Conservation (phyloP, 352 stramenopile genomes). For the Globisporangium lucens region DNA sequence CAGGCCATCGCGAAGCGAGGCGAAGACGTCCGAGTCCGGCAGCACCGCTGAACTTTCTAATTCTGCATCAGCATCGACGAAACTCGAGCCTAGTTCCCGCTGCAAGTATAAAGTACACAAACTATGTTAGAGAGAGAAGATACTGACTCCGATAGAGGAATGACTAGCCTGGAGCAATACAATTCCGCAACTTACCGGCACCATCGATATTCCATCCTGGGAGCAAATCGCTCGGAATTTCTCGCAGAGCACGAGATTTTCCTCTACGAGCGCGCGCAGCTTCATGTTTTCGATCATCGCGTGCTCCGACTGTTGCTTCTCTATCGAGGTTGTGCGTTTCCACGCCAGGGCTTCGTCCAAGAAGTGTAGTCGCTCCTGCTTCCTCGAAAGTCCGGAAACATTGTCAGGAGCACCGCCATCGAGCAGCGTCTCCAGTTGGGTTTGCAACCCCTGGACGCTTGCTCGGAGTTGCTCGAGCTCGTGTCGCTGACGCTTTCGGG, state of each 20-base stretch:
- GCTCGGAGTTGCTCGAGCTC: conserved; percentile 4
- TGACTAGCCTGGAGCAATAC: neutral
- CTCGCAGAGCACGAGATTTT: neutral
- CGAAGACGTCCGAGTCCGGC: conserved; percentile 19
- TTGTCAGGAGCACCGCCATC: conserved; percentile 70
- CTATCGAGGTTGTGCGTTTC: neutral
- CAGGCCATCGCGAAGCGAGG: conserved; percentile 23
- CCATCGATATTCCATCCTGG: neutral
- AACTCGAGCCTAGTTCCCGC: neutral
- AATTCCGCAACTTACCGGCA: neutral
- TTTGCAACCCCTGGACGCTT: neutral
- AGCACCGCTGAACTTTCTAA: neutral
- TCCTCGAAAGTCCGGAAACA: too few relatives aligned
- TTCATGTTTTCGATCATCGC: neutral
- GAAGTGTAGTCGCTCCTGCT: conserved; percentile 2
- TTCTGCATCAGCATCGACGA: neutral
- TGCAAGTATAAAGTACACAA: conserved; percentile 9
- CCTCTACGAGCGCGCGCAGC: conserved; percentile 4
- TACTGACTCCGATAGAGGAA: neutral
- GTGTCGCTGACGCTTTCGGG: conserved; percentile 10
- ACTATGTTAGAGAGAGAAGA: neutral
- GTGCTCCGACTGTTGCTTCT: conserved; percentile 1
- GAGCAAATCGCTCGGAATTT: neutral
- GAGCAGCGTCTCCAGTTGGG: conserved; percentile 15
- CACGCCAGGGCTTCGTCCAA: conserved; percentile 3